Evolutionary conservation across 371 early-diverging fungal genomes (phyloP), one percentile per base, ranked within the genome.

Genomic region (Apophysomyces variabilis): DNA sequence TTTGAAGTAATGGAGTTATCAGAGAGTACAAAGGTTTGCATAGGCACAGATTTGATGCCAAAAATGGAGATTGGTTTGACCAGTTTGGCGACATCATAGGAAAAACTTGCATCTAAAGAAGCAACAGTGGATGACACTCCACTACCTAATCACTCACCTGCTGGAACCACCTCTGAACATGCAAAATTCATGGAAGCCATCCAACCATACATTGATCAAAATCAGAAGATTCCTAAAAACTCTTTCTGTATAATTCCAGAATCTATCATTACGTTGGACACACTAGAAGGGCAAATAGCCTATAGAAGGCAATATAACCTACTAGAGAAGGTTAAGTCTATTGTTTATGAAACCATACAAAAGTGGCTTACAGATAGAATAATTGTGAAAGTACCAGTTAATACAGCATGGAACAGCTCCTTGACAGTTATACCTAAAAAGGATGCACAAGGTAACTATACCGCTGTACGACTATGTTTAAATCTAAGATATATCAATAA

Each of bases 381-480:
- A n/a, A 50, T 50, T 8, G 1, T 1, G 1, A 4, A 7, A 18
- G 50, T 50, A 8, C 50, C 50, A 18, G 4, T 37, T 1, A 6
- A 37, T 11, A 12, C 11, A 3, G 26, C 38, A 5, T 60, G 58
- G 43, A 72, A 72, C 13, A 66, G 44, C 39, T 58, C 72, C 0
- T 41, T 73, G 0, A 73, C 73, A 1, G 44, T 73, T 7, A 66
- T 67, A 13, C 67, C 68, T 7, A 68, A 68, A 26, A 66, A 66
- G 44, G 66, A 72, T 47, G 14, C 47, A 0, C 0, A 41, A 1
- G 66, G 73, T 0, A 66, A 72, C 1, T 66, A 64, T n/a, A 66
- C 66, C 1, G 6, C 36, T 5, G 21, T 37, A 6, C 38, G 68
- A 13, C 64, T 58, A 1, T 71, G 71, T 38, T 39, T 71, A 1